Evolutionary conservation across 78 protist species (phyloP), one percentile per base, ranked within the genome.

Genomic region (Tieghemostelium lacteum): DNA sequence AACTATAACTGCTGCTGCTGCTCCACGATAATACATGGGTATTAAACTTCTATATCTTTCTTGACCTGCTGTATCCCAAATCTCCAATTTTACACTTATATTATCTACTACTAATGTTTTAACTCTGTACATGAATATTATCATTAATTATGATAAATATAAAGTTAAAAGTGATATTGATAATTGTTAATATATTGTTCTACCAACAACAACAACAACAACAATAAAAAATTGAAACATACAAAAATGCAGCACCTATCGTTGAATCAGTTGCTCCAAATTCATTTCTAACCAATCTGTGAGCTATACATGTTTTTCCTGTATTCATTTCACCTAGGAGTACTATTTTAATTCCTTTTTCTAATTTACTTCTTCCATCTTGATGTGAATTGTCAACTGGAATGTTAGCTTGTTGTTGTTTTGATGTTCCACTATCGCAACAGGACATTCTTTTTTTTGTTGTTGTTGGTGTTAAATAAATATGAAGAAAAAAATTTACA

Each of bases 1-100:
- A 22, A 80, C 88, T 20, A 80, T 62, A 40, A 80, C 76, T 16
- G 88, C 88, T 8, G 88, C 88, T 10, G 88, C 73, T 52, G 88
- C 88, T 28, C 88, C 88, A 57, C 88, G 49, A 57, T 77, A 77
- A 37, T 80, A 80, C 88, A 80, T 80, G 65, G 88, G 88, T 1
- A 76, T 80, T 39, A 80, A 67, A 37, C 54, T 29, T 57, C 88
- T 67, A 55, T 80, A 80, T 54, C 88, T 57, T 69, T 80, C 88
- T 69, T 80, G 88, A 24, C 88, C 88, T 45, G 88, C 88, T 39
- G 76, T 80, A 67, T 80, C 88, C 88, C 88, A 80, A 67, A 80
- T 80, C 42, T 80, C 88, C 16, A 80, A 67, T 31, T 80, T 80
- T 7, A 80, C 62, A 57, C 54, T 80, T 69, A 69, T 49, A 69